Conservation (phyloP, 305 asterid species). For the Rubia peregrina region DNA sequence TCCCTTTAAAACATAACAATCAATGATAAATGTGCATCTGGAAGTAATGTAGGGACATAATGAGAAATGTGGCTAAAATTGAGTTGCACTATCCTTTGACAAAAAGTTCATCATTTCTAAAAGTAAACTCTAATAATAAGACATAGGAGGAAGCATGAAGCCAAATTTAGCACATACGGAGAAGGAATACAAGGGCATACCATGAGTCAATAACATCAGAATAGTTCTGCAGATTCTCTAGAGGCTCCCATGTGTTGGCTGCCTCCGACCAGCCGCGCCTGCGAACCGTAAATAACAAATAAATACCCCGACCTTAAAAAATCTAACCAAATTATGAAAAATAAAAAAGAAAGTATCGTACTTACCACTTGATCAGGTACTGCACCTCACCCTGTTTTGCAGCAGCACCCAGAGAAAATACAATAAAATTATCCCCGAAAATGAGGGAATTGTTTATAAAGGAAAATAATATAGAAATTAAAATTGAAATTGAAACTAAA, state of each 20-base stretch:
- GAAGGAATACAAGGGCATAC: conserved; percentile 28
- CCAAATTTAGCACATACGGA: conserved; percentile 8
- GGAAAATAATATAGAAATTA: background rate
- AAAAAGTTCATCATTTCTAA: background rate
- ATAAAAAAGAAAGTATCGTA: background rate
- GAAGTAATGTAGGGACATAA: background rate
- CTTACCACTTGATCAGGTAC: conserved; percentile 93
- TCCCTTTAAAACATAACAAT: background rate
- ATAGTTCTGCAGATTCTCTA: conserved; percentile 54
- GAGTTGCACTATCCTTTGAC: background rate
- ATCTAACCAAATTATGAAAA: background rate
- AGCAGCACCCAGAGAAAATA: background rate
- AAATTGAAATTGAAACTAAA: too few species aligned
- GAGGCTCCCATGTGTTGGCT: conserved; percentile 95
- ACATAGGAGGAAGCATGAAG: background rate
- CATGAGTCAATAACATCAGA: conserved; percentile 75
- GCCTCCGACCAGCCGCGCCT: conserved; percentile 99
- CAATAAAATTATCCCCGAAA: background rate
- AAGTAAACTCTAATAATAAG: background rate
- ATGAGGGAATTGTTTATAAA: background rate
- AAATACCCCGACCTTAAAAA: background rate
- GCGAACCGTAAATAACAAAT: conserved; percentile 16
- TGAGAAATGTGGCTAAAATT: background rate
- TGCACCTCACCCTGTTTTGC: conserved; percentile 60
- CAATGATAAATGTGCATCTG: background rate